Percentiles rank a stretch among this genome's conserved stretches.
Evolutionary conservation across 371 early-diverging fungal species (phyloP).

Genomic region (Saksenaea oblongispora): DNA sequence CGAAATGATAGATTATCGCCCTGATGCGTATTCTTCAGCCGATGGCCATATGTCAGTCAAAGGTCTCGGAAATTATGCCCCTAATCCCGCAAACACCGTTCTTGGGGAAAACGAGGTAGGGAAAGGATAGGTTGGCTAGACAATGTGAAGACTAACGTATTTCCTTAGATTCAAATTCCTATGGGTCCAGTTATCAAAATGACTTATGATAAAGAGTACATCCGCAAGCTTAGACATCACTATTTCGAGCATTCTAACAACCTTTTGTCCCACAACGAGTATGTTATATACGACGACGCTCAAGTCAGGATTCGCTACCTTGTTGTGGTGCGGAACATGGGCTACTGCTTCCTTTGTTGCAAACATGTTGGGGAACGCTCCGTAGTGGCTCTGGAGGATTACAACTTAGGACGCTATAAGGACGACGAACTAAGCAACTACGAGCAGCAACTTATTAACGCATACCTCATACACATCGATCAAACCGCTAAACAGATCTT

Average conservation of each 20-base stretch:
- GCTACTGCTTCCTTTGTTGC: constrained; percentile 44
- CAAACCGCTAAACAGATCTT: constrained; percentile 24
- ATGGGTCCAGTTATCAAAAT: constrained; percentile 36
- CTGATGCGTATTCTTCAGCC: not conserved
- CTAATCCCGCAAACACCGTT: constrained; percentile 35
- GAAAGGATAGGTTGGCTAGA: not conserved
- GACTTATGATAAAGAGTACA: not conserved
- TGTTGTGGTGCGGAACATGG: constrained; percentile 43
- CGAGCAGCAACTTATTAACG: constrained; percentile 25
- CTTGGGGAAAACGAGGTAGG: constrained; percentile 36
- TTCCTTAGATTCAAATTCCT: constrained; percentile 35
- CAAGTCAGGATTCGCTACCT: constrained; percentile 59
- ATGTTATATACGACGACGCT: constrained; percentile 53
- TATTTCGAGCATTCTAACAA: too few species aligned
- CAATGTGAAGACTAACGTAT: not conserved
- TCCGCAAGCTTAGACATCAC: not conserved
- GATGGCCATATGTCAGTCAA: constrained; percentile 33
- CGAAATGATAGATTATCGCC: constrained; percentile 13
- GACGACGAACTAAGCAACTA: constrained; percentile 21
- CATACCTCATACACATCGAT: constrained; percentile 21
- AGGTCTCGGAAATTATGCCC: constrained; percentile 48
- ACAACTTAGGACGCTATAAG: constrained; percentile 7
- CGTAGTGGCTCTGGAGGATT: constrained; percentile 23
- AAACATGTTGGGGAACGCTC: not conserved
- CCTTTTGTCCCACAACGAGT: constrained; percentile 57